Base-by-base conservation (phyloP, 2,329 filamentous ascomycete genomes). In the Ophiocordyceps robertsii region DNA sequence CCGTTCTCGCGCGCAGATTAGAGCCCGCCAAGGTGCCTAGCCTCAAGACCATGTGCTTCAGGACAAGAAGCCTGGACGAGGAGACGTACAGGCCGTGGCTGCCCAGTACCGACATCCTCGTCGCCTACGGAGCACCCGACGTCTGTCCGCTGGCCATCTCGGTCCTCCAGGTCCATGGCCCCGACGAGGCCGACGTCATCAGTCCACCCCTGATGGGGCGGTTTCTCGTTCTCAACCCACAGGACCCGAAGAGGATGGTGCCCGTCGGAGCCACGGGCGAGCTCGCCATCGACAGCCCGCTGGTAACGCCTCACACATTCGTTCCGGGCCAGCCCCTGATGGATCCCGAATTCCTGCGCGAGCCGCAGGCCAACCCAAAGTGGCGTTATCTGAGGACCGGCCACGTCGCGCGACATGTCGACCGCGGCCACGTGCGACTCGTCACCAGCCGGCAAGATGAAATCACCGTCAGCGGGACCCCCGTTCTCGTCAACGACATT, bases 201-300 rank as follows among this genome's bases (percentile, higher is more conserved):
- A 63, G 66, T 1, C 64, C 62, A 1, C 70, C 71, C 0, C 64
- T 73, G 10, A 60, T 63, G 3, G 70, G 72, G 4, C 65, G 63
- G 10, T 70, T 72, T 39, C 69, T 71, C 63, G 63, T 75, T 13
- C 66, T 74, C n/a, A 70, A 70, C 39, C 65, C 68, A 0, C 65
- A 73, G 4, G 67, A 75, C 42, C 62, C 64, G 29, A 65, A 65
- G 46, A 67, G 64, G 30, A 61, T 73, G 32, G 65, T 73, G 59
- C 73, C 72, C 0, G 56, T 73, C 12, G 75, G 75, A 1, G 65
- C 69, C 1, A 59, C 75, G 1, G 74, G 74, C 1, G 77, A 82
- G 51, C 60, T 82, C 2, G 65, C 79, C 4, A 70, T 82, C 30
- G 75, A 80, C 49, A 75, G 75, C 0, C 58, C 59, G 1, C 42